A percentile compares a stretch with the other conserved stretches of the same genome.
These are phyloP conservation scores for Metrosideros polymorpha DNA, from an alignment of 441 rosid species.

Conservation along the genomic window DNA sequence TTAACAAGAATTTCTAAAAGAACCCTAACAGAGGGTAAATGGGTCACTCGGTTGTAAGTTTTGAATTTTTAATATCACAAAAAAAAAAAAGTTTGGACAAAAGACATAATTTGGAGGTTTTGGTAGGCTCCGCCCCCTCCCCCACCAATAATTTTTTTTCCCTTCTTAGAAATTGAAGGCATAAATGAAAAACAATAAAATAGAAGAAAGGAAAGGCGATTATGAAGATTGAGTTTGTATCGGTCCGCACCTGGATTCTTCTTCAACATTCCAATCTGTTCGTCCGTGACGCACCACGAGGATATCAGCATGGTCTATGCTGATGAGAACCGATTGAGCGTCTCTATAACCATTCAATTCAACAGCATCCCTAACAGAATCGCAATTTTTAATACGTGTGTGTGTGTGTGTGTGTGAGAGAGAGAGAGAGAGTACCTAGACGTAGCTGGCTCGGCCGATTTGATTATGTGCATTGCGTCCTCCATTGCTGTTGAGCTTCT, in stretches of 20 bases:
- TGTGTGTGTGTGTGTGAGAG: neutral
- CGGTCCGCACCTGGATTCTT: conserved; percentile 36
- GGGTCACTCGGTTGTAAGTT: too few relatives aligned
- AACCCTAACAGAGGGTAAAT: too few relatives aligned
- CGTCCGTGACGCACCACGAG: conserved; percentile 61
- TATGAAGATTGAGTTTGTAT: neutral
- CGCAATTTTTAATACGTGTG: neutral
- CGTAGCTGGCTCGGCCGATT: neutral
- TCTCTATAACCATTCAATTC: neutral
- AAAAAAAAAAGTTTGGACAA: too few relatives aligned
- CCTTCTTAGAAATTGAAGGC: neutral
- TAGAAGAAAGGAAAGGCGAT: too few relatives aligned
- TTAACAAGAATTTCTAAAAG: too few relatives aligned
- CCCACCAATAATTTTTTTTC: too few relatives aligned
- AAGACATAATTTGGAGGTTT: too few relatives aligned
- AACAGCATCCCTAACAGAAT: neutral
- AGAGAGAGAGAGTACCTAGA: neutral
- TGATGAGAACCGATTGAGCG: neutral
- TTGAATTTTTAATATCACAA: too few relatives aligned
- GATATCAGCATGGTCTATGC: conserved; percentile 32
- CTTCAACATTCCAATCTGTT: conserved; percentile 57
- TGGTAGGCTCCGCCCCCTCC: too few relatives aligned
- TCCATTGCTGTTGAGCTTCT: neutral
- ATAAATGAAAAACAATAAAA: too few relatives aligned
- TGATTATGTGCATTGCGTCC: neutral